A percentile compares a stretch with the other conserved stretches of the same genome.
These are phyloP conservation scores for Guyanaporus albipodus DNA, from an alignment of 768 basidiomycete genomes.

Conservation along the genomic window DNA sequence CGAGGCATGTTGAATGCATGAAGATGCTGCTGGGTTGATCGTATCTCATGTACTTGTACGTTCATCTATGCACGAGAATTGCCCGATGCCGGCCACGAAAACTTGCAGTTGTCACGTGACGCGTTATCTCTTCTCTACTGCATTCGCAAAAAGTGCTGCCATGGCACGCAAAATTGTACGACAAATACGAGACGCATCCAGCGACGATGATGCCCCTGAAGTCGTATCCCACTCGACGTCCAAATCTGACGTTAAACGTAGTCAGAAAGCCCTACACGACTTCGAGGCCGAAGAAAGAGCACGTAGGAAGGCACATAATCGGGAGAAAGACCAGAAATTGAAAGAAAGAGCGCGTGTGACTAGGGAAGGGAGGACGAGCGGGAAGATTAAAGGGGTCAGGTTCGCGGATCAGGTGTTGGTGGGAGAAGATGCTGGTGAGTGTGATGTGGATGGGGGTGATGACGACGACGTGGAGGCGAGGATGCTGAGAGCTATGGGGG, in stretches of 20 bases:
- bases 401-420: constrained; percentile 5
- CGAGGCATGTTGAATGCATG: too few relatives aligned
- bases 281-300: constrained; percentile 37
- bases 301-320: constrained; percentile 43
- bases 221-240: constrained; percentile 44
- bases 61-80: not conserved
- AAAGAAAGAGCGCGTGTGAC: constrained; percentile 43
- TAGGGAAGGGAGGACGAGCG: constrained; percentile 4
- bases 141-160: not conserved
- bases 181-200: constrained; percentile 15
- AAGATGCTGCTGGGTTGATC: not conserved
- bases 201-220: constrained; percentile 49
- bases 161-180: constrained; percentile 23
- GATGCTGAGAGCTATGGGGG: constrained; percentile 29
- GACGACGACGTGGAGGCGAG: constrained; percentile 23
- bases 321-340: constrained; percentile 44
- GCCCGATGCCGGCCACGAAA: too few relatives aligned
- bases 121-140: not conserved
- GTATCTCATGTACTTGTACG: not conserved
- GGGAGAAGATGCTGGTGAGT: constrained; percentile 23
- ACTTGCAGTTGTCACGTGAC: not conserved
- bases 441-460: constrained; percentile 22
- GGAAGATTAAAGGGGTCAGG: constrained; percentile 14
- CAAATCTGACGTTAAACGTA: constrained; percentile 38
- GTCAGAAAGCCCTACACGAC: constrained; percentile 35